These are phyloP conservation scores for Colletotrichum sp. DNA, from an alignment of 2,329 filamentous ascomycete genomes.

Conservation along the genomic window DNA sequence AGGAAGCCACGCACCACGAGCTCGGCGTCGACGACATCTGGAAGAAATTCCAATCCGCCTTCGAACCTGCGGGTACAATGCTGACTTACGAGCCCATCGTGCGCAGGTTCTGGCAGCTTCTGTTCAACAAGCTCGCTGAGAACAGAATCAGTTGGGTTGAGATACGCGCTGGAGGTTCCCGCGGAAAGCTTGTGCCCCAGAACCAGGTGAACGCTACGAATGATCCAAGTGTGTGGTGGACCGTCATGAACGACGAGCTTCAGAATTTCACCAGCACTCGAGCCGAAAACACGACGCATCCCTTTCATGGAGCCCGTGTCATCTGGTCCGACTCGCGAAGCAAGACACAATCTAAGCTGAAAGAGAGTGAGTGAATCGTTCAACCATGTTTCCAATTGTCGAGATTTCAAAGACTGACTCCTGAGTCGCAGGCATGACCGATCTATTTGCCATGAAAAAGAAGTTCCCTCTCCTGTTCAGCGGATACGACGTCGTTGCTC, in stretches of 20 bases:
- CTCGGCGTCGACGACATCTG: conserved; percentile 85
- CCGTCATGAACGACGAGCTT: neutral
- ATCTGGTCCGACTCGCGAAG: neutral
- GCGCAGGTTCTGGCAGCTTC: conserved; percentile 72
- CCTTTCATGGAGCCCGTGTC: neutral
- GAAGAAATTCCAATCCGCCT: conserved; percentile 79
- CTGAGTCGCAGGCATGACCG: neutral
- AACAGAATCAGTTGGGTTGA: conserved; percentile 90
- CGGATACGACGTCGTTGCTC: conserved; percentile 78
- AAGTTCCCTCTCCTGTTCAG: neutral
- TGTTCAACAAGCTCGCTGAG: conserved; percentile 74
- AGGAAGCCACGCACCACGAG: conserved; percentile 58
- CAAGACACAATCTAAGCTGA: neutral
- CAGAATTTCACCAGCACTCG: neutral
- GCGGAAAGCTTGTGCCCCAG: neutral
- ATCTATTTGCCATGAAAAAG: neutral
- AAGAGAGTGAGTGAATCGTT: neutral
- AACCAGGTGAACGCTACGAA: neutral
- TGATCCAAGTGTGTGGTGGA: neutral
- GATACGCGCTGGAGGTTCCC: conserved; percentile 48
- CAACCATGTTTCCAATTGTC: neutral
- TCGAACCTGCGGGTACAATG: conserved; percentile 74
- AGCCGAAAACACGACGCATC: neutral
- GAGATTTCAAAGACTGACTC: neutral
- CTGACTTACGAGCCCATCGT: conserved; percentile 93